Conservation (phyloP, 2,329 filamentous ascomycete genomes). For the Fusarium chaquense region DNA sequence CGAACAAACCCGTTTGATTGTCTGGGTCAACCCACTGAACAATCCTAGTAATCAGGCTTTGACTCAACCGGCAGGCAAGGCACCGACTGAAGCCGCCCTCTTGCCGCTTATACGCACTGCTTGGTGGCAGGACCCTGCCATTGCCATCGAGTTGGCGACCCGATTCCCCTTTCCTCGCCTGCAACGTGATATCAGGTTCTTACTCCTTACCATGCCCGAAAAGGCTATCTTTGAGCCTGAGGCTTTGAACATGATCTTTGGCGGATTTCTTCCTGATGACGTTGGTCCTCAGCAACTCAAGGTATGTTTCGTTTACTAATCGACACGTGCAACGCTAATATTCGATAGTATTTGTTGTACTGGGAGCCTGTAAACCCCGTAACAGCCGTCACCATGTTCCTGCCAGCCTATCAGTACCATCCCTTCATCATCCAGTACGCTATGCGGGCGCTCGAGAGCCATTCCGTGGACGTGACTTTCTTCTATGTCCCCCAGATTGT, state of each 20-base stretch:
- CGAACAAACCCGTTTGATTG: constrained; percentile 83
- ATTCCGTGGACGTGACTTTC: constrained; percentile 96
- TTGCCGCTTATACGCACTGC: constrained; percentile 79
- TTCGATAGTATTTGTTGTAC: constrained; percentile 81
- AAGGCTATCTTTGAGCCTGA: constrained; percentile 85
- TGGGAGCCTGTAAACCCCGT: constrained; percentile 95
- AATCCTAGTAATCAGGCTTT: constrained; percentile 60
- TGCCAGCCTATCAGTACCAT: constrained; percentile 90
- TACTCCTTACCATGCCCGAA: constrained; percentile 85
- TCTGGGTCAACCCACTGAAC: constrained; percentile 89
- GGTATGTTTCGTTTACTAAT: constrained; percentile 57
- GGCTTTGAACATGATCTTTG: constrained; percentile 84
- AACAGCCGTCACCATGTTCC: constrained; percentile 91
- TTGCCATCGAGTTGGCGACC: constrained; percentile 86
- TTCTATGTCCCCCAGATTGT: constrained; percentile 99
- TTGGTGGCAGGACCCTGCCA: constrained; percentile 85
- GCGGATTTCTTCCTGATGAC: constrained; percentile 79
- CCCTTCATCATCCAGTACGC: constrained; percentile 96
- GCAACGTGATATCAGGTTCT: constrained; percentile 79
- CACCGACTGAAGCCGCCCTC: constrained; percentile 60
- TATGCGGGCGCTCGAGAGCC: constrained; percentile 92
- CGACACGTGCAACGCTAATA: constrained; percentile 28
- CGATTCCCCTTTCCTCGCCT: constrained; percentile 83
- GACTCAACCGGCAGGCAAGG: constrained; percentile 57
- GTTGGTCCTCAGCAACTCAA: constrained; percentile 85